phyloP scores from a whole-genome alignment of 2,329 filamentous ascomycete species.

The Pseudocercospora vitis region DNA sequence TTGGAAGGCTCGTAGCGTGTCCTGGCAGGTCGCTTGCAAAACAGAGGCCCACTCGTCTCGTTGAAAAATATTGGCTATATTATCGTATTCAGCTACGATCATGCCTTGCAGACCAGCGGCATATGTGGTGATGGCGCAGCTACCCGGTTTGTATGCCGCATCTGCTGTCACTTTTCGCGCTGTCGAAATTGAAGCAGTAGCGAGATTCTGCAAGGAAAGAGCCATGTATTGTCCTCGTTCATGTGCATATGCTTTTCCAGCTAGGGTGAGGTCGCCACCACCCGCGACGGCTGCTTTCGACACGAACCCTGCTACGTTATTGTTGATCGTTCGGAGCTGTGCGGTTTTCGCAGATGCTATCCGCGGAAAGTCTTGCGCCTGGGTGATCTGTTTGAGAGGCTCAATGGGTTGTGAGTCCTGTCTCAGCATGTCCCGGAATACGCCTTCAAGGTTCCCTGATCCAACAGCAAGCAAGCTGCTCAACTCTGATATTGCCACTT shows the following conservation, averaged over 20 bases:
- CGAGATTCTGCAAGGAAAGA: constrained; percentile 77
- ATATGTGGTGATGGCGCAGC: constrained; percentile 89
- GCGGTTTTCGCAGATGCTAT: constrained; percentile 73
- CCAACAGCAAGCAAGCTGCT: constrained; percentile 74
- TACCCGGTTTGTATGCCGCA: constrained; percentile 81
- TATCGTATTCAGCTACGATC: constrained; percentile 85
- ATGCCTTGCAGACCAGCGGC: constrained; percentile 83
- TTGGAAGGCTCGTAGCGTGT: constrained; percentile 75
- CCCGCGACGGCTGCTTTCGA: constrained; percentile 27
- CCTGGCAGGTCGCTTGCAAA: constrained; percentile 75
- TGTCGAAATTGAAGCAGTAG: constrained; percentile 78
- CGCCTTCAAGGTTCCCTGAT: constrained; percentile 76
- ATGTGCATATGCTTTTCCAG: constrained; percentile 81
- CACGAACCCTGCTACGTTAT: constrained; percentile 40
- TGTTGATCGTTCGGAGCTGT: constrained; percentile 76
- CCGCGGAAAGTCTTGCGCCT: constrained; percentile 72
- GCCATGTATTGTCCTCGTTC: constrained; percentile 85
- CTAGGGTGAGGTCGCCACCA: constrained; percentile 47
- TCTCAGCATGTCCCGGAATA: constrained; percentile 75
- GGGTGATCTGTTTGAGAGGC: constrained; percentile 88
- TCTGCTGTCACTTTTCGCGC: constrained; percentile 71
- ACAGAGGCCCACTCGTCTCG: constrained; percentile 80
- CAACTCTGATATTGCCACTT: constrained; percentile 81
- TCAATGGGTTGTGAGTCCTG: constrained; percentile 81
- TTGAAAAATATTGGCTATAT: constrained; percentile 81